These are phyloP conservation scores for Trichoderma koningiopsis DNA, from an alignment of 2,329 filamentous ascomycete genomes.

Conservation along the genomic window DNA sequence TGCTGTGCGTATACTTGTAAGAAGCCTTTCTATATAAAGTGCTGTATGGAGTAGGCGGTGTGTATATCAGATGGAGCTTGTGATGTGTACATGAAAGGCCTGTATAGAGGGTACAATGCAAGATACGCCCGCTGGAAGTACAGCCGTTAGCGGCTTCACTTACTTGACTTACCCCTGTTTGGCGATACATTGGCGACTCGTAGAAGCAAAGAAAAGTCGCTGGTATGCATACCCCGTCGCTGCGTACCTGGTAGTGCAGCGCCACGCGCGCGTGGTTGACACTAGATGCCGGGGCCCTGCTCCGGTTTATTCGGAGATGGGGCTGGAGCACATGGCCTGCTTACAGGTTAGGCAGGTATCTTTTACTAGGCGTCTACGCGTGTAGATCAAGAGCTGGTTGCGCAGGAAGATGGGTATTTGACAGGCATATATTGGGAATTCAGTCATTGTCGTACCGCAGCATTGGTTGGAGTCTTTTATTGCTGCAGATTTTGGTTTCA, in stretches of 20 bases:
- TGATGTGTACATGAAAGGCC: not conserved
- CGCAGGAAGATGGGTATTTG: not conserved
- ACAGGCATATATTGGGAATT: not conserved
- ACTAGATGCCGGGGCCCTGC: not conserved
- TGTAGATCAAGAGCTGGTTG: not conserved
- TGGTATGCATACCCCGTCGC: slow-evolving; percentile 11
- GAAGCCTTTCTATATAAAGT: not conserved
- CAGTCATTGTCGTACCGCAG: not conserved
- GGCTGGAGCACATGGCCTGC: not conserved
- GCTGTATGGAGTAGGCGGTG: not conserved
- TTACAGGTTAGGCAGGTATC: not conserved
- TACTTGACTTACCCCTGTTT: slow-evolving; percentile 11
- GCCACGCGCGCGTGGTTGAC: slow-evolving; percentile 16
- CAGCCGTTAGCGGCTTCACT: slow-evolving; percentile 13
- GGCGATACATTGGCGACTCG: not conserved
- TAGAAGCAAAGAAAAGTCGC: not conserved
- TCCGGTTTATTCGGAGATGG: not conserved
- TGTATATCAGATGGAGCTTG: not conserved
- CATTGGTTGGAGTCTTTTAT: not conserved
- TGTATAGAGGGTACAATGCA: not conserved
- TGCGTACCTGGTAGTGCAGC: slow-evolving; percentile 17
- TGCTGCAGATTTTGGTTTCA: not conserved
- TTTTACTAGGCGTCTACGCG: not conserved
- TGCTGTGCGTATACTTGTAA: not conserved
- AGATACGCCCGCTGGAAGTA: slow-evolving; percentile 5